phyloP scores from a whole-genome alignment of 2,329 filamentous ascomycete species.

The Aspergillus puulaauensis region DNA sequence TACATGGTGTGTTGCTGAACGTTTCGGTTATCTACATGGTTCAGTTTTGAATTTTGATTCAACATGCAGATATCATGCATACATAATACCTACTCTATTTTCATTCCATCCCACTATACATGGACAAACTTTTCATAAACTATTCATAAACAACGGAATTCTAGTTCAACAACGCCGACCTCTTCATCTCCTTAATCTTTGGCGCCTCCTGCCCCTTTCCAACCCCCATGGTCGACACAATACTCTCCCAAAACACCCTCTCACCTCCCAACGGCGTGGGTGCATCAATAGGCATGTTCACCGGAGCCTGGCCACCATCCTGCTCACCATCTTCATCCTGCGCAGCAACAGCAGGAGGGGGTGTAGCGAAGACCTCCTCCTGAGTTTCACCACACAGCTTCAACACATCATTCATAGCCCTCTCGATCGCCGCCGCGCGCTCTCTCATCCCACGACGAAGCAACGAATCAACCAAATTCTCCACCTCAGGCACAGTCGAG shows the following conservation, averaged over 20 bases:
- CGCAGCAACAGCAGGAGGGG: constrained; percentile 3
- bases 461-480: constrained; percentile 72
- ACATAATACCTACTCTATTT: neutral
- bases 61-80: neutral
- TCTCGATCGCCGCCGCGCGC: constrained; percentile 74
- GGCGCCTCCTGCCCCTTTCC: constrained; percentile 47
- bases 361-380: constrained; percentile 64
- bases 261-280: constrained; percentile 24
- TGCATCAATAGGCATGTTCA: neutral
- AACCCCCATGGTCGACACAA: constrained; percentile 37
- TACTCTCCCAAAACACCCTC: constrained; percentile 42
- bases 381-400: constrained; percentile 67
- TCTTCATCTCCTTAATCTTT: constrained; percentile 50
- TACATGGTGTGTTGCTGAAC: constrained; percentile 1
- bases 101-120: neutral
- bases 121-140: constrained; percentile 1
- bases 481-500: constrained; percentile 68
- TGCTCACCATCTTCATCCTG: constrained; percentile 25
- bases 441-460: constrained; percentile 83
- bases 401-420: constrained; percentile 70
- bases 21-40: constrained; percentile 7
- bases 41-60: neutral
- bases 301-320: constrained; percentile 15
- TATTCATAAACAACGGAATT: neutral
- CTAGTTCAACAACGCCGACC: constrained; percentile 38